Base-by-base conservation (phyloP, 2,329 filamentous ascomycete species). In the Myotisia sp. region DNA sequence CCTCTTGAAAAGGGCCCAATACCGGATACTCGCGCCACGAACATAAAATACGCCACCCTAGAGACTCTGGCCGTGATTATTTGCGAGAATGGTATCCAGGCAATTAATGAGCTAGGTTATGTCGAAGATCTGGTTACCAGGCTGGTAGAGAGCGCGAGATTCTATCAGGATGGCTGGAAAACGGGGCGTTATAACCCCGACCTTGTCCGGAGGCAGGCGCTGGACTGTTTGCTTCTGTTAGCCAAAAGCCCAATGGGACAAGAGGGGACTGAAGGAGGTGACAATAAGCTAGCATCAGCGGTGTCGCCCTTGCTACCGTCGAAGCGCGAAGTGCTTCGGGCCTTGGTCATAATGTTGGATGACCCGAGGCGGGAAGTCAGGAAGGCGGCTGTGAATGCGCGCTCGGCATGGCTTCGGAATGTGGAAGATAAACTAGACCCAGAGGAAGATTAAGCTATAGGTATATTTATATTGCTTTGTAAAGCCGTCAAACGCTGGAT, bases 301-400 rank as follows among this genome's bases (percentile, higher is more conserved):
- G 44, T 58, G 3, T 60, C 58, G 34, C 61, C 64, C 1, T 57
- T 79, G 5, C 48, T 79, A 12, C 66, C 69, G 6, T 69, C 71
- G 38, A 66, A 71, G 44, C 59, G 58, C 31, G 61, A 68, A 31
- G 72, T 79, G 6, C 58, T 75, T 30, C 67, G 68, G 47, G 61
- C 64, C 14, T 51, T 79, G 45, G 57, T 63, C 28, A 51, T 47
- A 10, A 65, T 69, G 17, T 48, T 79, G 42, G 75, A 79, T 56
- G 75, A 79, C 53, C 59, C 59, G 20, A 77, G 72, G 56, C 59
- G 75, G 41, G 64, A 65, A 48, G 75, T 79, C 6, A 62, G 75
- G 26, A 67, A 69, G 41, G 70, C 71, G 38, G 74, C 73, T 9
- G 73, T 77, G 17, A 67, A 65, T 55, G 74, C 72, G 41, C 55